These are phyloP conservation scores for Gaeumannomyces sp. DNA, from an alignment of 2,329 filamentous ascomycete genomes.

Conservation along the genomic window DNA sequence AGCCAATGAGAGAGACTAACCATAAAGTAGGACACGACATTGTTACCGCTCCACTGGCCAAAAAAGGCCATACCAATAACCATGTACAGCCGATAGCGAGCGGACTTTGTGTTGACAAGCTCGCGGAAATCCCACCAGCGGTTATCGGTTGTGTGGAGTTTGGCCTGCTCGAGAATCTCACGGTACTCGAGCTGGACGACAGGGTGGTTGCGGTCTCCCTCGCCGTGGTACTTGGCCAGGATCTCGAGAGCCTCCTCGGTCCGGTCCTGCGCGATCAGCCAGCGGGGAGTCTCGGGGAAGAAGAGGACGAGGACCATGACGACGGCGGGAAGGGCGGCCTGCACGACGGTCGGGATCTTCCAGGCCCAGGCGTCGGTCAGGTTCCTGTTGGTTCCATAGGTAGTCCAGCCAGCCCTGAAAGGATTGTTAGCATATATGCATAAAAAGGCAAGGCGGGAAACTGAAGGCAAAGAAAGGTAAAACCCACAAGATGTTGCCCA, in stretches of 20 bases:
- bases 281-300: slow-evolving; percentile 12
- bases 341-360: slow-evolving; percentile 51
- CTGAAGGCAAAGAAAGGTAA: too few species aligned
- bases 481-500: slow-evolving; percentile 43
- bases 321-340: slow-evolving; percentile 31
- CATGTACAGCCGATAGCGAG: slow-evolving; percentile 42
- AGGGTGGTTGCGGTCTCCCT: slow-evolving; percentile 27
- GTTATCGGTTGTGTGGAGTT: slow-evolving; percentile 43
- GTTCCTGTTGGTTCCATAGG: slow-evolving; percentile 34
- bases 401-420: slow-evolving; percentile 40
- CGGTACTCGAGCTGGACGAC: slow-evolving; percentile 51
- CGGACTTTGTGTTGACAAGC: slow-evolving; percentile 40
- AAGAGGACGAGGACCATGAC: slow-evolving; percentile 10
- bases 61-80: slow-evolving; percentile 48
- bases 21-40: slow-evolving; percentile 29
- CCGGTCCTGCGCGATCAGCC: slow-evolving; percentile 17
- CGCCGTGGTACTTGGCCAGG: slow-evolving; percentile 26
- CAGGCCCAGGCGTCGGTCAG: slow-evolving; percentile 41
- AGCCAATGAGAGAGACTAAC: slow-evolving; percentile 19
- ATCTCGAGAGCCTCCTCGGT: slow-evolving; percentile 17
- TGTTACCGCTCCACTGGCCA: slow-evolving; percentile 40
- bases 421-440: not conserved
- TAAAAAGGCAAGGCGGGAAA: not conserved
- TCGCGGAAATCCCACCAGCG: slow-evolving; percentile 55
- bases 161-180: slow-evolving; percentile 45